A percentile compares a stretch with the other conserved stretches of the same genome.
These are phyloP conservation scores for Apiotrichum veenhuisii DNA, from an alignment of 1,284 basidiomycete species.

Conservation along the genomic window DNA sequence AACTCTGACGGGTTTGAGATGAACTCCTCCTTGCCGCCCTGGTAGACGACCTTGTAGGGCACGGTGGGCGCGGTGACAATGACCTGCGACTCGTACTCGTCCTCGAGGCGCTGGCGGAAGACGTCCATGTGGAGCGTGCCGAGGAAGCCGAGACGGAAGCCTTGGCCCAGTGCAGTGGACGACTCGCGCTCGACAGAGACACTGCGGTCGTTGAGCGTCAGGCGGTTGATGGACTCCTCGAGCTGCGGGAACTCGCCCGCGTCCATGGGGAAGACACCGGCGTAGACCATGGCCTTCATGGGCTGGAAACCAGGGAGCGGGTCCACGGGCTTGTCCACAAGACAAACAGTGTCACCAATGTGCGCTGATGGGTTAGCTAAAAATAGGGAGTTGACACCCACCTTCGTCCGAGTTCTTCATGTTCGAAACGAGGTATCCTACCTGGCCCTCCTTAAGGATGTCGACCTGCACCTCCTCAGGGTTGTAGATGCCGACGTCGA, in stretches of 20 bases:
- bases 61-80: conserved; percentile 92
- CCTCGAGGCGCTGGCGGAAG: conserved; percentile 84
- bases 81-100: conserved; percentile 87
- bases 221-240: conserved; percentile 87
- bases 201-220: conserved; percentile 44
- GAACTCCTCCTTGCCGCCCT: conserved; percentile 59
- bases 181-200: conserved; percentile 91
- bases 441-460: conserved; percentile 77
- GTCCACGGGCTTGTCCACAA: conserved; percentile 68
- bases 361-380: conserved; percentile 20
- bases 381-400: conserved; percentile 37
- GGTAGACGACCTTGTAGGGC: conserved; percentile 82
- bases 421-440: conserved; percentile 83
- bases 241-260: conserved; percentile 86
- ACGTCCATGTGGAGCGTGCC: conserved; percentile 95
- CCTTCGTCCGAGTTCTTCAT: conserved; percentile 99
- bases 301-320: conserved; percentile 90
- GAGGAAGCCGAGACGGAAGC: conserved; percentile 89
- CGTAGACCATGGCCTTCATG: conserved; percentile 93
- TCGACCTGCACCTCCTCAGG: conserved; percentile 76
- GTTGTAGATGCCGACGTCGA: conserved; percentile 87
- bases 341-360: conserved; percentile 83
- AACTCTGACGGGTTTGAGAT: conserved; percentile 92
- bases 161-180: conserved; percentile 90
- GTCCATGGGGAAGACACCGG: conserved; percentile 92